Evolutionary conservation across 164 flowering plant species (phyloP), one percentile per base, ranked within the genome.

Genomic region (Chimonanthus salicifolius): DNA sequence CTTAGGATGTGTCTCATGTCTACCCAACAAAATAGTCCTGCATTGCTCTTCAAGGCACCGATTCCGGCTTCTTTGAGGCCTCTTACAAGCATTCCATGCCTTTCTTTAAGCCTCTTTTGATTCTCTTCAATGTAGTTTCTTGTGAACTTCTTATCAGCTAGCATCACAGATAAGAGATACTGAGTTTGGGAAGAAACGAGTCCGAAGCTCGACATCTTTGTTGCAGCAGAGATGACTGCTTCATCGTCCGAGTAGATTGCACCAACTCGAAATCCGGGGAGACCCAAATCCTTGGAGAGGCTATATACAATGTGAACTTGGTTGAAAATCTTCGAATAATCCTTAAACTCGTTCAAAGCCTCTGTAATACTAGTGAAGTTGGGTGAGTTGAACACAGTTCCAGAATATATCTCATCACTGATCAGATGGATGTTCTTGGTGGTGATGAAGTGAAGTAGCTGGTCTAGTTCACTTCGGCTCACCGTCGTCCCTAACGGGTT

Each of bases 11-110:
- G 90, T 44, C 96, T 85, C 94, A 94, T 86, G 77, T 94, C 94
- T 0, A 91, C 97, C 97, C 97, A 94, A 48, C 97, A 88, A 64
- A 92, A 94, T 68, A 94, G 74, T 0, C 92, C 94, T 4, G 94
- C 90, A 70, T 92, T 89, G 71, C 85, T 65, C 47, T 58, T 58
- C 71, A 83, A 71, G 58, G 80, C 74, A 13, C 62, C 33, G 45
- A 81, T 78, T 4, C 83, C 83, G 7, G 74, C 67, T 3, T 68
- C 54, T 47, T 5, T 10, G 6, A 83, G 79, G 15, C 86, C 84
- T 5, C 73, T 49, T 1, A 82, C 83, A 3, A 84, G 71, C 80
- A 54, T 66, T 2, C 60, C 76, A 7, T 74, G 80, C 66, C 86
- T 43, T 46, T 72, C 54, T 64, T 70, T 78, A 1, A 84, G 65